A percentile compares a stretch with the other conserved stretches of the same genome.
phyloP scores from a whole-genome alignment of 192 early-diverging fungal species.

The Backusella westeae region DNA sequence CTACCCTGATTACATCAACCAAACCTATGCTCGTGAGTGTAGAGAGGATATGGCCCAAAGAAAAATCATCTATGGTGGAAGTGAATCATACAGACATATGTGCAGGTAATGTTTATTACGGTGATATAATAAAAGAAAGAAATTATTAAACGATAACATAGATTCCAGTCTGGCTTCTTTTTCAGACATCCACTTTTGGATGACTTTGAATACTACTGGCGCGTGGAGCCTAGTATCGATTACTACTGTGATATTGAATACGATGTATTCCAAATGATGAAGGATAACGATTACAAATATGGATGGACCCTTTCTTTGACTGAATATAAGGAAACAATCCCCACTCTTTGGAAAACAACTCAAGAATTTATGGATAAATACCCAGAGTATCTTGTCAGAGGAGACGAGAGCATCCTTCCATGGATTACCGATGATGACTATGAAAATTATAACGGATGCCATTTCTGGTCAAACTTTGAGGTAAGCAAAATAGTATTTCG shows the following conservation, averaged over 20 bases:
- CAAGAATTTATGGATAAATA: conserved; percentile 50
- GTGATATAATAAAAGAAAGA: neutral
- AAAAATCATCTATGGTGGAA: conserved; percentile 60
- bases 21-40: conserved; percentile 49
- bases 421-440: conserved; percentile 51
- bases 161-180: conserved; percentile 75
- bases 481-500: conserved; percentile 44
- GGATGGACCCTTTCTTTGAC: conserved; percentile 65
- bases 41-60: conserved; percentile 50
- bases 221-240: conserved; percentile 70
- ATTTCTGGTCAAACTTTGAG: conserved; percentile 81
- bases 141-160: conserved; percentile 5
- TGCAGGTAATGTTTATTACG: conserved; percentile 48
- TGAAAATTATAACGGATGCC: conserved; percentile 64
- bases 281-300: conserved; percentile 65
- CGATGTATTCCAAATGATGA: conserved; percentile 72
- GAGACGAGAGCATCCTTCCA: conserved; percentile 31
- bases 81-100: conserved; percentile 72
- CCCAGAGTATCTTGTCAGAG: conserved; percentile 32
- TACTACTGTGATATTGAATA: conserved; percentile 74
- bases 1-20: conserved; percentile 73
- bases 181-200: conserved; percentile 66
- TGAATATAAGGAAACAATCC: conserved; percentile 59
- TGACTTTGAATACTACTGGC: conserved; percentile 78
- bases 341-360: conserved; percentile 59